Percentiles rank a stretch among this genome's conserved stretches.
Conservation (phyloP, 805 yeast species). For the Ogataea pignaliae region DNA sequence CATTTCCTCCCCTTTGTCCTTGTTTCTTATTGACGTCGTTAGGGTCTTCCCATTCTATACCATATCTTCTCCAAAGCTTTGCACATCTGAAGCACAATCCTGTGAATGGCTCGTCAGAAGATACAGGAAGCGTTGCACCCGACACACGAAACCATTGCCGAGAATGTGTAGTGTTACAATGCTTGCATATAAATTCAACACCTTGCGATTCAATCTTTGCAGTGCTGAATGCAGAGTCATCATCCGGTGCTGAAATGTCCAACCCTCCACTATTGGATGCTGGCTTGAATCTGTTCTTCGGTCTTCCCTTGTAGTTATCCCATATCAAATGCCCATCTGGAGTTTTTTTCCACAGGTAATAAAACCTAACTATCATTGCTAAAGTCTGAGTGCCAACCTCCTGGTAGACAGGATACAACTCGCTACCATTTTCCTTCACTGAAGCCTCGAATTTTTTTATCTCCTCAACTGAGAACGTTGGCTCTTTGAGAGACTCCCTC, state of each 20-base stretch:
- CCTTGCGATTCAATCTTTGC: constrained; percentile 40
- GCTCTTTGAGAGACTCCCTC: constrained; percentile 63
- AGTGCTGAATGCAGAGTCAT: constrained; percentile 66
- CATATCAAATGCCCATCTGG: constrained; percentile 68
- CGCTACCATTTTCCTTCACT: constrained; percentile 69
- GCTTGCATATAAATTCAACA: constrained; percentile 58
- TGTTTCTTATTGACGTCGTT: constrained; percentile 52
- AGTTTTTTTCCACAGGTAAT: constrained; percentile 91
- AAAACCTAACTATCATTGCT: constrained; percentile 79
- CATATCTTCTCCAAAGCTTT: constrained; percentile 85
- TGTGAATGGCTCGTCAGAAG: constrained; percentile 32
- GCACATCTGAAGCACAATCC: constrained; percentile 89
- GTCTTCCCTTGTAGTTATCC: constrained; percentile 75
- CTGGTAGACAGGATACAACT: constrained; percentile 66
- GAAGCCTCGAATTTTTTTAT: constrained; percentile 67
- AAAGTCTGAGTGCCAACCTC: constrained; percentile 70
- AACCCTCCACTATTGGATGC: constrained; percentile 39
- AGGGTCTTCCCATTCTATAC: constrained; percentile 82
- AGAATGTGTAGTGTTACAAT: constrained; percentile 57
- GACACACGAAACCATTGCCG: constrained; percentile 69
- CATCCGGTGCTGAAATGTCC: constrained; percentile 46
- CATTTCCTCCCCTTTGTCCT: constrained; percentile 39
- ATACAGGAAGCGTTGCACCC: constrained; percentile 44
- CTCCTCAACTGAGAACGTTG: constrained; percentile 66
- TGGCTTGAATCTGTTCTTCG: constrained; percentile 49